Evolutionary conservation across 805 yeast species (phyloP), one percentile per base, ranked within the genome.

Genomic region (Kuraishia ogatae): DNA sequence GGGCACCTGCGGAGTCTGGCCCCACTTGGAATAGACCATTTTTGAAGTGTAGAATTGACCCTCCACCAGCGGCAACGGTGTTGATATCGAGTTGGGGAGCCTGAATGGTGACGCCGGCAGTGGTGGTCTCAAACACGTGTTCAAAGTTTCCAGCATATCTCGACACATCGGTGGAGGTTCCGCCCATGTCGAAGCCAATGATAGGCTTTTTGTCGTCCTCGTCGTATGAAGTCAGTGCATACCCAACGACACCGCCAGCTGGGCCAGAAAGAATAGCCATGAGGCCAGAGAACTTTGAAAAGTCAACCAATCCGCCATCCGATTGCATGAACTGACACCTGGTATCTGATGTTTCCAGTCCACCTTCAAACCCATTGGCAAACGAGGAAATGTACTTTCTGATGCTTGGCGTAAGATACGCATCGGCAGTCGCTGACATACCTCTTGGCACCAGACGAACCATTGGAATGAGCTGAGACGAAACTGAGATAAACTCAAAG

Each of bases 241-340:
- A 89, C 0, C 98, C 98, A 35, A 93, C 97, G 56, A 93, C 96
- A 52, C 98, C 98, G 46, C 98, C 98, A 13, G 98, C 98, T 1
- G 98, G 98, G 1, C 98, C 98, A 1, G 97, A 89, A 43, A 93
- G 71, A 52, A 93, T 87, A 2, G 98, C 96, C 60, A 83, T 79
- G 43, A 93, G 73, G 1, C 98, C 98, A 0, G 97, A 85, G 66
- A 93, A 93, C 53, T 81, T 78, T 22, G 82, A 74, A 63, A 94
- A 91, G 55, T 90, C 90, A 22, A 92, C 91, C 57, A 93, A 77
- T 1, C 98, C 98, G 55, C 98, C 98, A 67, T 93, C 97, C 11
- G 96, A 88, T 70, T 93, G 97, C 98, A 93, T 93, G 69, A 93
- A 93, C 61, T 87, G 47, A 53, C 55, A 11, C 66, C 89, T 96